Base-by-base conservation (phyloP, 768 basidiomycete species). In the Tylopilus subfusipes region DNA sequence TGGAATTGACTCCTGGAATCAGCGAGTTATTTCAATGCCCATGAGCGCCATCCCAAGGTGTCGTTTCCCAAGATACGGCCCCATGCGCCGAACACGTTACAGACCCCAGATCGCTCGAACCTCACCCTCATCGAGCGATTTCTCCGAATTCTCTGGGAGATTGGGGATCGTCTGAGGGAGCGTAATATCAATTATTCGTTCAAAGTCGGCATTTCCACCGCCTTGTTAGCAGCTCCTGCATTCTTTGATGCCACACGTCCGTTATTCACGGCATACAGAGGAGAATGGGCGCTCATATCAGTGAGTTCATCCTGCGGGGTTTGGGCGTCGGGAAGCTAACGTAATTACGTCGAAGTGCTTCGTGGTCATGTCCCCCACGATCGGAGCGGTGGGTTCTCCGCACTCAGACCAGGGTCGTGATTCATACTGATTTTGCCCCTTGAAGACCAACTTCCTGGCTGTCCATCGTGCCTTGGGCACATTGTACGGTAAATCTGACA, bases 271-370 rank as follows among this genome's bases (percentile, higher is more conserved):
- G 80, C 85, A 44, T 93, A 88, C 62, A 82, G 85, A 62, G 95
- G 95, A 33, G 93, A 98, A 72, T 99, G 96, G 96, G 93, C 93
- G 1, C 73, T 99, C 64, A 90, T 98, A 50, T 94, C 94, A 42
- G 93, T 90, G 57, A 65, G 81, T 74, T 27, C 33, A 39, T 33
- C 4, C 1, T 46, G 57, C 52, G 61, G 60, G 29, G 60, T 60
- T 62, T 50, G 33, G 34, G 31, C n/a, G 56, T 40, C 19, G 16
- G 10, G 27, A 56, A 56, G 38, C 45, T 57, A 47, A 53, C 34
- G 10, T 25, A 52, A 30, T 51, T 48, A 52, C 33, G 36, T 39
- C 30, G 3, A 51, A 89, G 88, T 91, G 86, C 71, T 90, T 93
- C 61, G 83, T 89, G n/a, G 90, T 94, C n/a, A 86, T 93, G 63